Conservation (phyloP, 1,139 yeast species). For the Nakaseomyces kungkrabaensis region DNA sequence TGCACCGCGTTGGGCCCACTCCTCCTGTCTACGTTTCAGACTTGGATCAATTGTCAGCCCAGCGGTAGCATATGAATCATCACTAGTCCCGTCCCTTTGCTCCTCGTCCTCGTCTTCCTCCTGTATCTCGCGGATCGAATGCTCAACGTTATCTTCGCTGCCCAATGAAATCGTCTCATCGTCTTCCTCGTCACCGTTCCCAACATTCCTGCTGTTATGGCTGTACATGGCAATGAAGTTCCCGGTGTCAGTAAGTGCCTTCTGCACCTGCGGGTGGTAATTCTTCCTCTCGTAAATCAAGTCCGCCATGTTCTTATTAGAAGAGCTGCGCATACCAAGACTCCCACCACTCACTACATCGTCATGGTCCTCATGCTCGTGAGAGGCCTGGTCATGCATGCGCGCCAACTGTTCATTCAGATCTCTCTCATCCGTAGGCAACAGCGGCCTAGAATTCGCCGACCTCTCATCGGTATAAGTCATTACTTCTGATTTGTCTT, state of each 20-base stretch:
- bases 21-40: constrained; percentile 18
- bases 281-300: constrained; percentile 6
- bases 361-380: not conserved
- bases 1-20: constrained; percentile 31
- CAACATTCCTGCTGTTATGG: constrained; percentile 4
- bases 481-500: not conserved
- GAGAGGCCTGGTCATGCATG: not conserved
- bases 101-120: constrained; percentile 6
- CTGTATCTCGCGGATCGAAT: not conserved
- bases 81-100: constrained; percentile 2
- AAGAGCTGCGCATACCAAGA: constrained; percentile 7
- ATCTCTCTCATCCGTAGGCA: constrained; percentile 18
- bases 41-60: constrained; percentile 24
- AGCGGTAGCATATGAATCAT: constrained; percentile 6
- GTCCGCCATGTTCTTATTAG: constrained; percentile 14
- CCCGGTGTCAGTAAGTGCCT: constrained; percentile 22
- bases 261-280: constrained; percentile 10
- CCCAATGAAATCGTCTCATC: constrained; percentile 5
- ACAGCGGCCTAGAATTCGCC: constrained; percentile 14
- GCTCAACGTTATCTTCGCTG: constrained; percentile 1
- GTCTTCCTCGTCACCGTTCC: constrained; percentile 9
- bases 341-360: not conserved
- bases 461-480: constrained; percentile 4
- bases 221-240: constrained; percentile 20
- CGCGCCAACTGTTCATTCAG: constrained; percentile 7